Conservation (phyloP, 352 stramenopile genomes). For the Lagenidium sp. region DNA sequence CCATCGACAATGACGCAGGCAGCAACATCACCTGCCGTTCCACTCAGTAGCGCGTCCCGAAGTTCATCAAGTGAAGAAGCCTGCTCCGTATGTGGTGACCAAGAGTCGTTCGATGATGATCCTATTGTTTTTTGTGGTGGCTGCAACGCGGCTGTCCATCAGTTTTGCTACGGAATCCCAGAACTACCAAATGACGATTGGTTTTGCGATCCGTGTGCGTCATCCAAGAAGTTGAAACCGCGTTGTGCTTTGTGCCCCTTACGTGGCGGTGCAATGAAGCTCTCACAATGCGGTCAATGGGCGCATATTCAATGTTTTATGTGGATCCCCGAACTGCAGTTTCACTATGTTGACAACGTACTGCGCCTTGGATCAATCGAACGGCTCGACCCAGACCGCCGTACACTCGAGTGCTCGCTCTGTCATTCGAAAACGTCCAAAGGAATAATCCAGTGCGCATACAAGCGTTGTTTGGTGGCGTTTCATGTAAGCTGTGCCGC, state of each 20-base stretch:
- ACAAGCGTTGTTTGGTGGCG: conserved; percentile 54
- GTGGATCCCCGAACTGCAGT: conserved; percentile 71
- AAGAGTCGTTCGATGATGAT: conserved; percentile 82
- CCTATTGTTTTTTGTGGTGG: conserved; percentile 88
- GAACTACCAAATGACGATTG: conserved; percentile 62
- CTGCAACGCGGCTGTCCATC: conserved; percentile 81
- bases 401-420: conserved; percentile 52
- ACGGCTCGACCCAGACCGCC: conserved; percentile 47
- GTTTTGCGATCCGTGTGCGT: conserved; percentile 66
- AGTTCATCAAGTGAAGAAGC: conserved; percentile 1
- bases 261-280: conserved; percentile 48
- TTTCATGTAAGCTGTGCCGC: conserved; percentile 80
- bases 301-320: conserved; percentile 82
- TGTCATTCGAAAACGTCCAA: conserved; percentile 47
- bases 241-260: conserved; percentile 62
- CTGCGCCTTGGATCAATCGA: conserved; percentile 37
- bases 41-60: neutral
- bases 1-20: no score
- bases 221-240: conserved; percentile 5
- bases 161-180: conserved; percentile 84
- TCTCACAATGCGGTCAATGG: conserved; percentile 56
- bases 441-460: conserved; percentile 73
- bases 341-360: conserved; percentile 22
- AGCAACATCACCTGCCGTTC: neutral
- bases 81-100: conserved; percentile 76